Conservation (phyloP, 1,139 yeast species). For the Spathaspora sp. region DNA sequence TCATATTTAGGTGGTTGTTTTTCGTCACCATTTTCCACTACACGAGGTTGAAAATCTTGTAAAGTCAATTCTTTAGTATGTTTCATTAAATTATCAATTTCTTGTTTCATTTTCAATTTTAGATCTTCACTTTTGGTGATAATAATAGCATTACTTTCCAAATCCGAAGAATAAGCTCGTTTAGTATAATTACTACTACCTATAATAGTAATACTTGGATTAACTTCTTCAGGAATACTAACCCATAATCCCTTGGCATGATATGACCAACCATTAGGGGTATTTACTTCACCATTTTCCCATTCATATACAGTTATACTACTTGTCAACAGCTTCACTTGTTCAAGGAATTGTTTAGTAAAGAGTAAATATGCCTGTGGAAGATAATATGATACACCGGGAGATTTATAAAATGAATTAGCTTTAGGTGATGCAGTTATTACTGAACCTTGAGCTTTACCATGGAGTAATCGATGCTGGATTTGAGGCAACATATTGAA, state of each 20-base stretch:
- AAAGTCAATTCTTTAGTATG: slow-evolving; percentile 53
- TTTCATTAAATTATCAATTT: slow-evolving; percentile 59
- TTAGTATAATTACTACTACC: slow-evolving; percentile 95
- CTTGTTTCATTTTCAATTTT: slow-evolving; percentile 57
- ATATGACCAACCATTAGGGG: slow-evolving; percentile 90
- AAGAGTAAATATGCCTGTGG: slow-evolving; percentile 87
- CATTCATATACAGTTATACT: slow-evolving; percentile 71
- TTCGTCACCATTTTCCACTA: slow-evolving; percentile 15
- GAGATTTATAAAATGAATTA: slow-evolving; percentile 85
- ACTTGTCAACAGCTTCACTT: slow-evolving; percentile 41
- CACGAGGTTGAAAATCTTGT: slow-evolving; percentile 54
- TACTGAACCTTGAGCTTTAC: slow-evolving; percentile 65
- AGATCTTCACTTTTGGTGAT: slow-evolving; percentile 67
- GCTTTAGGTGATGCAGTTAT: slow-evolving; percentile 93
- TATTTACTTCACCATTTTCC: slow-evolving; percentile 82
- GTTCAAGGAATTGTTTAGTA: slow-evolving; percentile 66
- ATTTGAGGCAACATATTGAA: slow-evolving; percentile 86
- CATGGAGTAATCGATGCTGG: slow-evolving; percentile 55
- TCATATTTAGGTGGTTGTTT: slow-evolving; percentile 25
- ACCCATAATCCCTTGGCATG: slow-evolving; percentile 99
- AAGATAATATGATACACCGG: slow-evolving; percentile 76
- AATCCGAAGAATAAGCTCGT: slow-evolving; percentile 82
- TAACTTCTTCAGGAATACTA: slow-evolving; percentile 53
- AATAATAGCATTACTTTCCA: slow-evolving; percentile 82
- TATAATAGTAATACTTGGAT: slow-evolving; percentile 74